Base-by-base conservation (phyloP, 257 asterid genomes). In the Solanum habrochaites region DNA sequence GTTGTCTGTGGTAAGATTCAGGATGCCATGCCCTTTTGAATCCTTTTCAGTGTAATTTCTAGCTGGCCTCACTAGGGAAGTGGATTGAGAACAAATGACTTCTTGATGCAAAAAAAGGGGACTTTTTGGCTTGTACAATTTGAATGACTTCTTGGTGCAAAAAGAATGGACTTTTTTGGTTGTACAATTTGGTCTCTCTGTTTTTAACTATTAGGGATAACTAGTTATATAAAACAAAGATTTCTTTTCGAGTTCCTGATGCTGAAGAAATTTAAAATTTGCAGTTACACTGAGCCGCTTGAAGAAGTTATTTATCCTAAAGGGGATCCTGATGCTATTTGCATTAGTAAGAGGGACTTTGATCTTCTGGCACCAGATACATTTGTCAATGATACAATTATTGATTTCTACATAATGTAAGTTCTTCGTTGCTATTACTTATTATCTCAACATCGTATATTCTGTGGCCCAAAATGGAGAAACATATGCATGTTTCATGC, bases 251-350 rank as follows among this genome's bases (percentile, higher is more conserved):
- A 49, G 69, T 18, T 16, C 29, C 18, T 7, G 73, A 72, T 73
- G 58, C 47, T n/a, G 71, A 72, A 40, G 40, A 72, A 70, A 89
- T 88, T 87, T 83, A 84, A 67, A 72, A 85, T 66, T 87, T 90
- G 88, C 96, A 97, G 99, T 87, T 97, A 94, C 31, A 89, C 90
- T 74, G 90, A 90, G 91, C 93, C 97, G 37, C 95, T 97, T 87
- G 96, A 95, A 86, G 98, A 95, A 87, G 94, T 97, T 83, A 89
- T 95, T 72, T 97, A 95, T 89, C 99, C 99, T 73, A 89, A 94
- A 91, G 97, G 98, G 83, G 98, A 97, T 90, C 91, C 96, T 85
- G 98, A 97, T 90, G 98, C 98, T 88, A 97, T 97, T 88, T 93
- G 97, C 80, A 87, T 97, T 67, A 94, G 98, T 92, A 93, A 93